These are phyloP conservation scores for Acidiella bohemica DNA, from an alignment of 495 filamentous ascomycete species.

Conservation along the genomic window DNA sequence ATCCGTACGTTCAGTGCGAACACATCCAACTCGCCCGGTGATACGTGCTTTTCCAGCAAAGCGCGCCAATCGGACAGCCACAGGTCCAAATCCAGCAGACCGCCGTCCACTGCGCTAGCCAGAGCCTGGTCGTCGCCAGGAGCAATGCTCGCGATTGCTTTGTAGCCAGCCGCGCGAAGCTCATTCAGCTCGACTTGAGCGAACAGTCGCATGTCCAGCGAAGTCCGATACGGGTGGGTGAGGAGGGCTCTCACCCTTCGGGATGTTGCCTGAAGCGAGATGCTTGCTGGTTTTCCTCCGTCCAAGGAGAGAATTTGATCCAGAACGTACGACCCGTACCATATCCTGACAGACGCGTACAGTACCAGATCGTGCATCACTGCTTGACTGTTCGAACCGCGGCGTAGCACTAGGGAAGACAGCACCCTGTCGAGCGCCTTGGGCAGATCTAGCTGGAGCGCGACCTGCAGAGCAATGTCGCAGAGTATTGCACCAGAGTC, in stretches of 20 bases:
- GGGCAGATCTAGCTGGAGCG: slow-evolving; percentile 34
- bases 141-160: slow-evolving; percentile 4
- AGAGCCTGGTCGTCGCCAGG: slow-evolving; percentile 1
- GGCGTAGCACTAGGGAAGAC: slow-evolving; percentile 17
- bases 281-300: slow-evolving; percentile 36
- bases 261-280: slow-evolving; percentile 30
- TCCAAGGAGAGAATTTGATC: slow-evolving; percentile 36
- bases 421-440: slow-evolving; percentile 24
- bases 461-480: slow-evolving; percentile 37
- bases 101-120: neutral
- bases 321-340: slow-evolving; percentile 36
- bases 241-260: slow-evolving; percentile 35
- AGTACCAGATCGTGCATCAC: slow-evolving; percentile 35
- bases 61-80: slow-evolving; percentile 19
- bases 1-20: slow-evolving; percentile 17
- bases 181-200: slow-evolving; percentile 39
- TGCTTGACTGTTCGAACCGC: slow-evolving; percentile 32
- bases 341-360: slow-evolving; percentile 31
- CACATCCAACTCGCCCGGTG: slow-evolving; percentile 1
- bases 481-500: slow-evolving; percentile 35
- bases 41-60: neutral
- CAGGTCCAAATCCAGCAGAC: slow-evolving; percentile 11
- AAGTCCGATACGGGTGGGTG: slow-evolving; percentile 31
- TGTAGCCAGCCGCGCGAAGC: slow-evolving; percentile 28
- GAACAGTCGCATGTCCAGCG: slow-evolving; percentile 37